A percentile compares a stretch with the other conserved stretches of the same genome.
phyloP scores from a whole-genome alignment of 2,329 filamentous ascomycete species.

The Neodidymelliopsis sp. region DNA sequence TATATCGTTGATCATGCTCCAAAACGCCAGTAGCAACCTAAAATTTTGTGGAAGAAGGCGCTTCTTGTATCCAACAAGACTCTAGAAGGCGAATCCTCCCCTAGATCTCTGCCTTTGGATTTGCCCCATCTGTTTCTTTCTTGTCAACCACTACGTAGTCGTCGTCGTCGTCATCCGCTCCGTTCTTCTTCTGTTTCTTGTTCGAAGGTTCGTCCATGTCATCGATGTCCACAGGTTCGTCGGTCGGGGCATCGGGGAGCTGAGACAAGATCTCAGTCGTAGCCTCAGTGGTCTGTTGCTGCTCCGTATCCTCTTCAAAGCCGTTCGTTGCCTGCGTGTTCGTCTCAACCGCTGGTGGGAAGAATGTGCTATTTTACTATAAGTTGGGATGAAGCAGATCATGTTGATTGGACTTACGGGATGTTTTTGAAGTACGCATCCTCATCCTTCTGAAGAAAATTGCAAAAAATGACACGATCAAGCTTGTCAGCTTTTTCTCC shows the following conservation, averaged over 20 bases:
- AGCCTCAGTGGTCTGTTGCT: conserved; percentile 40
- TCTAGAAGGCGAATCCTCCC: neutral
- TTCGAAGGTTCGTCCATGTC: conserved; percentile 47
- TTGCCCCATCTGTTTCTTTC: conserved; percentile 31
- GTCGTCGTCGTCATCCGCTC: conserved; percentile 27
- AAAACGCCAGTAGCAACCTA: conserved; percentile 6
- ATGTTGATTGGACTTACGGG: conserved; percentile 67
- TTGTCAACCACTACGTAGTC: conserved; percentile 44
- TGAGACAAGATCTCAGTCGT: conserved; percentile 51
- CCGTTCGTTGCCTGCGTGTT: neutral
- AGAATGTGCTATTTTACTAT: conserved; percentile 39
- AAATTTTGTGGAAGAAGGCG: neutral
- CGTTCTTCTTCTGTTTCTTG: conserved; percentile 57
- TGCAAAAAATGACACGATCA: conserved; percentile 82
- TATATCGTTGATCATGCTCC: conserved; percentile 11
- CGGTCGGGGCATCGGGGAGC: conserved; percentile 58
- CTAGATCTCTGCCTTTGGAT: conserved; percentile 22
- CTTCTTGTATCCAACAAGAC: neutral
- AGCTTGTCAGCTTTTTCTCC: conserved; percentile 59
- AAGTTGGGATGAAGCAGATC: neutral
- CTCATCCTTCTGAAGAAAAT: conserved; percentile 80
- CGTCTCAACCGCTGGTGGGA: conserved; percentile 35
- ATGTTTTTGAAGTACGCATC: conserved; percentile 72
- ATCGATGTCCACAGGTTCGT: conserved; percentile 54
- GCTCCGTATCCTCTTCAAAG: conserved; percentile 24